A percentile compares a stretch with the other conserved stretches of the same genome.
phyloP scores from a whole-genome alignment of 1,139 yeast species.

The Suhomyces anneliseae region DNA sequence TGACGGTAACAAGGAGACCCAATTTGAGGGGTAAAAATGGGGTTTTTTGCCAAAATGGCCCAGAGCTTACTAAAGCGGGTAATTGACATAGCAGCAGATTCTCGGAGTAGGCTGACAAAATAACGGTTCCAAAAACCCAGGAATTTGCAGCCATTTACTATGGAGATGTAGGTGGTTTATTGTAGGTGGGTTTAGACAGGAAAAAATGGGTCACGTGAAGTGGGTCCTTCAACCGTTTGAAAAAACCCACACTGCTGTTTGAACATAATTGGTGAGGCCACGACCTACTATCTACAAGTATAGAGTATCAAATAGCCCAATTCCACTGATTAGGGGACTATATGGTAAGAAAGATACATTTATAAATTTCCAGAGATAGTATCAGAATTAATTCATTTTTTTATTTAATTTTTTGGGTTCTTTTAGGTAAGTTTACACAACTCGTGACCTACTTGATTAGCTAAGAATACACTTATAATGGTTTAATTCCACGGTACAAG shows the following conservation, averaged over 20 bases:
- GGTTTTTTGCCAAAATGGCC: not conserved
- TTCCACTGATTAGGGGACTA: no score
- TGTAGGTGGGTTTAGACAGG: not conserved
- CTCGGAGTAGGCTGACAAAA: conserved; percentile 2
- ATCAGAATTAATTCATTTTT: no score
- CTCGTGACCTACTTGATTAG: no score
- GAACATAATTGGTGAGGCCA: not conserved
- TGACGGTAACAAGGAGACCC: not conserved
- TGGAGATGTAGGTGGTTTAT: conserved; percentile 3
- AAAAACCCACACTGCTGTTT: no score
- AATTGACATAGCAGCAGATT: conserved; percentile 1
- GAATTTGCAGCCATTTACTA: conserved; percentile 15
- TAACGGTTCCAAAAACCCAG: conserved; percentile 5
- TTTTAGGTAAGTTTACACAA: no score
- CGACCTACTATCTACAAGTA: not conserved
- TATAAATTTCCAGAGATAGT: no score
- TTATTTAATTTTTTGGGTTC: no score
- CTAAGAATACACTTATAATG: no score
- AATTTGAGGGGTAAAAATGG: not conserved
- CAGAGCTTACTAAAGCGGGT: not conserved
- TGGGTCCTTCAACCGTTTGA: not conserved
- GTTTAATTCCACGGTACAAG: no score
- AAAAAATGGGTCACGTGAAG: conserved; percentile 4
- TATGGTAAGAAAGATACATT: no score
- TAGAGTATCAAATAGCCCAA: no score